These are phyloP conservation scores for Candida oleophila DNA, from an alignment of 805 yeast genomes.

Conservation along the genomic window DNA sequence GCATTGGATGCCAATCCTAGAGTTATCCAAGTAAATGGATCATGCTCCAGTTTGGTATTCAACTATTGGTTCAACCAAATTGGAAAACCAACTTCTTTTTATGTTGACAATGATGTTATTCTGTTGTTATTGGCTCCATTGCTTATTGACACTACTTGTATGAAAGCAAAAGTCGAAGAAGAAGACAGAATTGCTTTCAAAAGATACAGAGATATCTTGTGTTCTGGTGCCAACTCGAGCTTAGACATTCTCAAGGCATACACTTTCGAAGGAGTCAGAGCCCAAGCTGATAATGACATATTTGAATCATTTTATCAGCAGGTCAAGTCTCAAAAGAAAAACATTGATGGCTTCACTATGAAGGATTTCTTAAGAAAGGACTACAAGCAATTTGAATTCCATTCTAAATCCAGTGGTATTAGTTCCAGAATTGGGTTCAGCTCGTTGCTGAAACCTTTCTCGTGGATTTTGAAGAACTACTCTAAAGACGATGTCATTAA, in stretches of 20 bases:
- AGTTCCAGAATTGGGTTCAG: constrained; percentile 64
- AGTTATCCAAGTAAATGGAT: constrained; percentile 61
- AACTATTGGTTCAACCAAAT: constrained; percentile 50
- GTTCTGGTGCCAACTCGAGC: background rate
- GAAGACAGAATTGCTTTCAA: constrained; percentile 52
- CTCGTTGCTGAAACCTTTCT: constrained; percentile 64
- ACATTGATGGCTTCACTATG: constrained; percentile 59
- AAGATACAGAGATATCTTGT: constrained; percentile 29
- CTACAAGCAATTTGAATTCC: constrained; percentile 66
- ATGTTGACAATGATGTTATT: constrained; percentile 32
- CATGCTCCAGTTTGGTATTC: constrained; percentile 76
- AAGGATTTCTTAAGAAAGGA: constrained; percentile 75
- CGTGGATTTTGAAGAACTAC: constrained; percentile 45
- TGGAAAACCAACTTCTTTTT: constrained; percentile 14
- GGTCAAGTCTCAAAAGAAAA: constrained; percentile 52
- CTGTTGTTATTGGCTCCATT: constrained; percentile 64
- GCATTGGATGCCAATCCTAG: constrained; percentile 58
- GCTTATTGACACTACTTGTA: constrained; percentile 71
- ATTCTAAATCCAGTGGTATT: constrained; percentile 20
- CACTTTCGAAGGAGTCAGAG: background rate
- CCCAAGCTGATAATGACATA: background rate
- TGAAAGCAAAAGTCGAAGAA: constrained; percentile 60
- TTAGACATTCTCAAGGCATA: background rate
- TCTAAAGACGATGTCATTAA: constrained; percentile 19
- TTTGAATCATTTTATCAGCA: constrained; percentile 17